A percentile compares a stretch with the other conserved stretches of the same genome.
phyloP scores from a whole-genome alignment of 192 early-diverging fungal species.

The Allomyces macrogynus region DNA sequence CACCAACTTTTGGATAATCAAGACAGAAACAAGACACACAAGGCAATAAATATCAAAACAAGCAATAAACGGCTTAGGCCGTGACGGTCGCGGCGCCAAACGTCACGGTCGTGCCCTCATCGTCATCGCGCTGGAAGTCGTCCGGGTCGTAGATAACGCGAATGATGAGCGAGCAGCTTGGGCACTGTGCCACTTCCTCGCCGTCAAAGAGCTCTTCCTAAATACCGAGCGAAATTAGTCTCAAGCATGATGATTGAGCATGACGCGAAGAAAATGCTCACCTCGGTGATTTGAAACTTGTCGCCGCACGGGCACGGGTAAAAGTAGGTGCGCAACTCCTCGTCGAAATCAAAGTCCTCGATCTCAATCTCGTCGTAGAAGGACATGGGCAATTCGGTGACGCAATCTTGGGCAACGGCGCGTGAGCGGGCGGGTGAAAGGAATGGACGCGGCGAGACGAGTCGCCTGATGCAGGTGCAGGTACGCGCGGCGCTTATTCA shows the following conservation, averaged over 20 bases:
- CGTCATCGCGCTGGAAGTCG: slow-evolving; percentile 32
- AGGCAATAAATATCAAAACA: too few species aligned
- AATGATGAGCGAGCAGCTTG: slow-evolving; percentile 79
- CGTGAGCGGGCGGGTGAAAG: too few species aligned
- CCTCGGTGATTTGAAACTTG: slow-evolving; percentile 66
- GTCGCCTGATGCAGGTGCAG: too few species aligned
- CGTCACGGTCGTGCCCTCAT: slow-evolving; percentile 18
- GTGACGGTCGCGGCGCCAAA: slow-evolving; percentile 7
- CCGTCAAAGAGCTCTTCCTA: slow-evolving; percentile 55
- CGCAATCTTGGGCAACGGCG: too few species aligned
- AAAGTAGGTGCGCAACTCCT: slow-evolving; percentile 55
- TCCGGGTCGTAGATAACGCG: slow-evolving; percentile 74
- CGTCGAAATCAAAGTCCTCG: slow-evolving; percentile 86
- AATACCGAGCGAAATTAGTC: not conserved
- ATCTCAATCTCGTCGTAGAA: slow-evolving; percentile 46
- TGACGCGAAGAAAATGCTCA: slow-evolving; percentile 6
- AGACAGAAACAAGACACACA: too few species aligned
- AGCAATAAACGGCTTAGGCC: too few species aligned
- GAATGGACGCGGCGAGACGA: too few species aligned
- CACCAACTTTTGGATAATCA: too few species aligned
- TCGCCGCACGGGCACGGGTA: slow-evolving; percentile 98
- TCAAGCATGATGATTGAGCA: too few species aligned
- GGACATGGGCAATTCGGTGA: slow-evolving; percentile 3
- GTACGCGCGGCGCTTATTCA: too few species aligned
- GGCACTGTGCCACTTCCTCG: slow-evolving; percentile 76